phyloP scores from a whole-genome alignment of 768 basidiomycete species.

The Rhizopogon sp. region DNA sequence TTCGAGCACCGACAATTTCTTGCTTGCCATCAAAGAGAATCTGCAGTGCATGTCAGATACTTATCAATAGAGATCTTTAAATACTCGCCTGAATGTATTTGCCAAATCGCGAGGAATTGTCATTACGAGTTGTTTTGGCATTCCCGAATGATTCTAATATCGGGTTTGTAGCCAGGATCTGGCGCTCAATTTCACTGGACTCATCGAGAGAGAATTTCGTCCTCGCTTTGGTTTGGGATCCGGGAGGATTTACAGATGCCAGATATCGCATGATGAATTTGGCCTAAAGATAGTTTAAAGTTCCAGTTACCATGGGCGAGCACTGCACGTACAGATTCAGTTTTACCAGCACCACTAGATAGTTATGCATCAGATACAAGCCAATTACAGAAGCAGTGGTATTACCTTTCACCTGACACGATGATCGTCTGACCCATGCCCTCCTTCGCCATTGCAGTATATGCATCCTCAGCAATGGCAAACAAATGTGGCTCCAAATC shows the following conservation, averaged over 20 bases:
- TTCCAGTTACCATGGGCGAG: neutral
- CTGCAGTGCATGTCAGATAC: conserved; percentile 36
- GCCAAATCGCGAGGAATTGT: conserved; percentile 98
- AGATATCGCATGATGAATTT: conserved; percentile 99
- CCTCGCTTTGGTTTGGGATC: conserved; percentile 53
- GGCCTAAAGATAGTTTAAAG: conserved; percentile 44
- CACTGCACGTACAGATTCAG: conserved; percentile 72
- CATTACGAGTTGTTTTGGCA: conserved; percentile 98
- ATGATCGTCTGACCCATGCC: conserved; percentile 97
- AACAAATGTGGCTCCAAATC: conserved; percentile 98
- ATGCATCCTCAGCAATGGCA: conserved; percentile 98
- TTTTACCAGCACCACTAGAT: conserved; percentile 96
- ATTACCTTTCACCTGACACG: conserved; percentile 94
- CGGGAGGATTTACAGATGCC: conserved; percentile 90
- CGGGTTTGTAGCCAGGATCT: conserved; percentile 98
- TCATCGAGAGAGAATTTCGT: conserved; percentile 76
- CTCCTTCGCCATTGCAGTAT: conserved; percentile 94
- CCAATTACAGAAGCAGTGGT: conserved; percentile 3
- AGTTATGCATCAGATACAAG: conserved; percentile 3
- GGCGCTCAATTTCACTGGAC: conserved; percentile 91
- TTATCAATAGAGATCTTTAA: conserved; percentile 3
- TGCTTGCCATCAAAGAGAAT: conserved; percentile 95
- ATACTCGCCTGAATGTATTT: conserved; percentile 93
- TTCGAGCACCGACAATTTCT: conserved; percentile 98
- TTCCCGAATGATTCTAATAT: conserved; percentile 99